Conservation (phyloP, 441 rosid genomes). For the Flueggea neowawraea region DNA sequence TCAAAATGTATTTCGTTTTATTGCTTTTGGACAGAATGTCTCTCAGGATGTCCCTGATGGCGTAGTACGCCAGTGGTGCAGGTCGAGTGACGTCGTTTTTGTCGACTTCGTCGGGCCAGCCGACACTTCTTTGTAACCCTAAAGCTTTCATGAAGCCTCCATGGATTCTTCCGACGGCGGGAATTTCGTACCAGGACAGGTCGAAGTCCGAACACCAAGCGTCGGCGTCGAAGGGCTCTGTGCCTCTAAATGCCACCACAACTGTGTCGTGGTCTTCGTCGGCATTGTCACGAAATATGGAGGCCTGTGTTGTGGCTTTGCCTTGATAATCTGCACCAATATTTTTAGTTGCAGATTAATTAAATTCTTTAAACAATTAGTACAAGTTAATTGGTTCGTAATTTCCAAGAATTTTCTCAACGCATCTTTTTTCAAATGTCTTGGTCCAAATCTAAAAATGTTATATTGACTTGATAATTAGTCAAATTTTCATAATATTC, state of each 20-base stretch:
- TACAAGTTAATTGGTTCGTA: too few relatives aligned
- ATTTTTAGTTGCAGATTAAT: too few relatives aligned
- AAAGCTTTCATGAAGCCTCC: conserved; percentile 78
- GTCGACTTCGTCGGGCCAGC: conserved; percentile 39
- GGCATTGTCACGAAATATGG: conserved; percentile 37
- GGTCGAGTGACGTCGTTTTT: conserved; percentile 2
- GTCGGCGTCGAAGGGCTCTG: conserved; percentile 64
- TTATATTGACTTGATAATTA: too few relatives aligned
- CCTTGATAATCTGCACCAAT: conserved; percentile 46
- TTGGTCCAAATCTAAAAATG: too few relatives aligned
- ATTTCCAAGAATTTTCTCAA: too few relatives aligned
- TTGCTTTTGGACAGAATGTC: conserved; percentile 23
- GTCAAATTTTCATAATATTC: too few relatives aligned
- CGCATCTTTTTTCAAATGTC: too few relatives aligned
- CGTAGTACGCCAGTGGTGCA: conserved; percentile 41
- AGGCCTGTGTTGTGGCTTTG: conserved; percentile 60
- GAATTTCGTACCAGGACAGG: conserved; percentile 70
- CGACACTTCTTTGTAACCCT: conserved; percentile 46
- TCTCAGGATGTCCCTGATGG: conserved; percentile 37
- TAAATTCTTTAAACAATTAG: too few relatives aligned
- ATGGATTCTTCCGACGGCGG: conserved; percentile 61
- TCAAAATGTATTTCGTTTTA: conserved; percentile 38
- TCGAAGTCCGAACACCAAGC: conserved; percentile 77
- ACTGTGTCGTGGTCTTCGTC: conserved; percentile 35
- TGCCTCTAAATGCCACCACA: conserved; percentile 73